Evolutionary conservation across 805 yeast species (phyloP).

Genomic region (Hanseniaspora valbyensis): DNA sequence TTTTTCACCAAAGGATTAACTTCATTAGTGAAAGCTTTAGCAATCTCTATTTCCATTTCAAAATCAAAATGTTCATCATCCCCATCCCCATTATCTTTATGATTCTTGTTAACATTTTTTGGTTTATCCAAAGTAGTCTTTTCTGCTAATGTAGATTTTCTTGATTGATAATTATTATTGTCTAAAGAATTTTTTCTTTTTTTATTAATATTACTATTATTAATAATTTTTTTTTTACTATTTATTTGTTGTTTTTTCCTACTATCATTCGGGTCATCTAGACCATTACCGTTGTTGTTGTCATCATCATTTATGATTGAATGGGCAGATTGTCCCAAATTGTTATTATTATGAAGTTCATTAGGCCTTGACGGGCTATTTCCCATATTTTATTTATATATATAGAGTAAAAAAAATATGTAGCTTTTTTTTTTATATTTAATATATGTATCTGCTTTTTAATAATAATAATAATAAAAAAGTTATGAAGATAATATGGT

Average conservation of each 20-base stretch:
- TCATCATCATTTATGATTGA: slow-evolving; percentile 20
- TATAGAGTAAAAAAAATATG: not conserved
- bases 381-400: slow-evolving; percentile 37
- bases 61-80: slow-evolving; percentile 22
- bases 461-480: no score
- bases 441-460: not conserved
- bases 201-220: slow-evolving; percentile 20
- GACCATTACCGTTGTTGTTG: slow-evolving; percentile 16
- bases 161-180: slow-evolving; percentile 15
- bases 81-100: slow-evolving; percentile 16
- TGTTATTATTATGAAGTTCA: slow-evolving; percentile 28
- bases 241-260: slow-evolving; percentile 23
- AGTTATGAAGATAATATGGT: no score
- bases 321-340: slow-evolving; percentile 22
- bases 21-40: slow-evolving; percentile 24
- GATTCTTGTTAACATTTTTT: slow-evolving; percentile 9
- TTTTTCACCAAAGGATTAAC: slow-evolving; percentile 14
- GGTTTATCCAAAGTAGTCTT: slow-evolving; percentile 11
- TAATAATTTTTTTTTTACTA: not conserved
- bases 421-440: not conserved
- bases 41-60: slow-evolving; percentile 30
- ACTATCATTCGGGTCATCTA: slow-evolving; percentile 38
- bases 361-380: slow-evolving; percentile 48
- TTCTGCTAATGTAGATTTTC: slow-evolving; percentile 14
- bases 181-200: slow-evolving; percentile 15